Conservation (phyloP, 2,329 filamentous ascomycete genomes). For the Colletotrichum eleusines region DNA sequence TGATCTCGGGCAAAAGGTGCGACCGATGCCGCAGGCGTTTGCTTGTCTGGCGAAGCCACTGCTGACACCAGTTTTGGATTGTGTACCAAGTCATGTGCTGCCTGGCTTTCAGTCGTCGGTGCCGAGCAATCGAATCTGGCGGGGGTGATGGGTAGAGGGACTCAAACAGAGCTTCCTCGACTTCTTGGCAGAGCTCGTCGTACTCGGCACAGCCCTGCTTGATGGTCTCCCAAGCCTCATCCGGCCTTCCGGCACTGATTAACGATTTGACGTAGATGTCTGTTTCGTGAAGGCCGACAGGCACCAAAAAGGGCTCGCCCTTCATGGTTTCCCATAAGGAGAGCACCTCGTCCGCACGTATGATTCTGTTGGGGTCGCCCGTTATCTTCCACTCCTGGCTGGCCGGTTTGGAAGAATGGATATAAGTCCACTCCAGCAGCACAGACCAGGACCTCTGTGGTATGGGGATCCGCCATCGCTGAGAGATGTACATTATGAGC, state of each 20-base stretch:
- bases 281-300: slow-evolving; percentile 69
- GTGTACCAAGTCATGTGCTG: slow-evolving; percentile 39
- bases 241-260: slow-evolving; percentile 44
- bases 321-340: slow-evolving; percentile 72
- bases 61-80: slow-evolving; percentile 34
- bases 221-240: slow-evolving; percentile 32
- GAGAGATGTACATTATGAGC: slow-evolving; percentile 72
- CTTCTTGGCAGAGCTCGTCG: slow-evolving; percentile 15
- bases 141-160: slow-evolving; percentile 34
- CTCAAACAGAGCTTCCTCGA: slow-evolving; percentile 34
- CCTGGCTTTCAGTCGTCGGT: slow-evolving; percentile 32
- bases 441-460: slow-evolving; percentile 71
- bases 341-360: slow-evolving; percentile 59
- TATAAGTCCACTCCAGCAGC: slow-evolving; percentile 75
- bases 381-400: slow-evolving; percentile 53
- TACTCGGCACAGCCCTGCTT: slow-evolving; percentile 17
- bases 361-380: slow-evolving; percentile 47
- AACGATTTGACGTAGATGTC: slow-evolving; percentile 57
- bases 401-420: slow-evolving; percentile 60
- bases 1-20: not conserved
- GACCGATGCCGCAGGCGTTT: slow-evolving; percentile 5
- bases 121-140: slow-evolving; percentile 13
- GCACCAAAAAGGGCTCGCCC: slow-evolving; percentile 65
- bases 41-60: slow-evolving; percentile 26
- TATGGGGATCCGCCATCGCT: slow-evolving; percentile 69